Base-by-base conservation (phyloP, 2,329 filamentous ascomycete species). In the Aspergillus sp. region DNA sequence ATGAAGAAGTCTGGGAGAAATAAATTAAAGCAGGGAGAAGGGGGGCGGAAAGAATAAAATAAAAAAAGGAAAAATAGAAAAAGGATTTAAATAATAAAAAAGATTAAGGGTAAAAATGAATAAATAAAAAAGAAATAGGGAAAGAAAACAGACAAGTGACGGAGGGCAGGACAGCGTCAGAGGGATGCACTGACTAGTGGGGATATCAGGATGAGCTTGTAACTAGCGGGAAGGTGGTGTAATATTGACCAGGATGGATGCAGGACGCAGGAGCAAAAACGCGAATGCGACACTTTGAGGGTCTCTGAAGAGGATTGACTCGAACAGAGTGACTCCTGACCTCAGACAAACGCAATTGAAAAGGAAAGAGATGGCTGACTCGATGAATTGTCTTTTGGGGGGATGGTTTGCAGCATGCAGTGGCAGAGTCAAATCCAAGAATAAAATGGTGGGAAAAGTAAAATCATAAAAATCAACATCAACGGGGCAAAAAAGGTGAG, bases 201-300 rank as follows among this genome's bases (percentile, higher is more conserved):
- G 65, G 66, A 68, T 70, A 72, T 71, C 66, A 72, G 66, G 63
- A 70, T 66, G 68, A 67, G 67, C 71, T 73, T 69, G 70, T 73
- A 68, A 74, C 69, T 74, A 74, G 72, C 69, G 71, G 70, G 65
- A 73, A 70, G 66, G 68, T 70, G 67, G 73, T 75, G 73, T 75
- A 75, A 76, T 74, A 71, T 71, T 65, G 69, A 68, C 72, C 64
- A 72, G 72, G 72, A 70, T 76, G 65, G 63, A 69, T 73, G 72
- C 72, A 75, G 69, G 66, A 72, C 65, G 67, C 70, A 72, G 68
- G 68, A 69, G 65, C 66, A 68, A 63, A 63, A 50, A 61, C 55
- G 65, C 61, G 65, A 65, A 67, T 66, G 69, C 70, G 65, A 63
- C 59, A 64, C 55, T 61, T 36, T 61, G 60, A 45, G 43, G 50